Percentiles rank a stretch among this genome's conserved stretches.
Evolutionary conservation across 495 filamentous ascomycete species (phyloP).

Genomic region (Penicillium lagena): DNA sequence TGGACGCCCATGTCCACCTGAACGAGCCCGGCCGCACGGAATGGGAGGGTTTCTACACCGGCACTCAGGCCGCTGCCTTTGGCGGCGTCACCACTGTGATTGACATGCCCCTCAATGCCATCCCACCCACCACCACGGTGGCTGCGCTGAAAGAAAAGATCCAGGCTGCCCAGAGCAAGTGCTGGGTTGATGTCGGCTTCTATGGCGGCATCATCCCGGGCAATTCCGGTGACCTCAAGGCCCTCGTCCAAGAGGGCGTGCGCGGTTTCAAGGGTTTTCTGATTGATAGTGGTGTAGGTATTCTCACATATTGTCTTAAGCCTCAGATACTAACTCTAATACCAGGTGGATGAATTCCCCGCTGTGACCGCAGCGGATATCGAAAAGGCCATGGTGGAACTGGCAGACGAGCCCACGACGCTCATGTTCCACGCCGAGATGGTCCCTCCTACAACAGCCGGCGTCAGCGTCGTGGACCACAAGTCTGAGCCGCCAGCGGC

Average conservation of each 20-base stretch:
- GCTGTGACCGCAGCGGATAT: constrained; percentile 79
- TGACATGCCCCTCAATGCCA: constrained; percentile 97
- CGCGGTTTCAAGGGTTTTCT: constrained; percentile 97
- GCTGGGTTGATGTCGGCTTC: constrained; percentile 98
- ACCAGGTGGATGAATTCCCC: constrained; percentile 88
- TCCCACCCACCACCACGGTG: constrained; percentile 92
- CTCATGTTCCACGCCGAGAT: constrained; percentile 99
- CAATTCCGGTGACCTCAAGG: constrained; percentile 72
- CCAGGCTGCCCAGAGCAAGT: constrained; percentile 77
- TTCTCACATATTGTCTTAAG: constrained; percentile 1
- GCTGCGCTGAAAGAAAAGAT: constrained; percentile 77
- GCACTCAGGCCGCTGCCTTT: constrained; percentile 88
- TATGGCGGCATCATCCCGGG: constrained; percentile 95
- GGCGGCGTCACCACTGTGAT: constrained; percentile 97
- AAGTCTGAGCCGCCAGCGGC: constrained; percentile 63
- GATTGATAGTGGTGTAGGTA: constrained; percentile 88
- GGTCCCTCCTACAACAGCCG: constrained; percentile 80
- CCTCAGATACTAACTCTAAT: constrained; percentile 6
- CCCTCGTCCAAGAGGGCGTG: constrained; percentile 77
- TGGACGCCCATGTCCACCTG: constrained; percentile 96
- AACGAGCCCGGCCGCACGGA: constrained; percentile 97
- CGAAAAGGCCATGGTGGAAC: constrained; percentile 65
- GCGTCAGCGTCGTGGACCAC: constrained; percentile 74
- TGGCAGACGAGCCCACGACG: constrained; percentile 73
- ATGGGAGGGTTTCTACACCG: constrained; percentile 97